phyloP scores from a whole-genome alignment of 2,329 filamentous ascomycete genomes.

The Thermothelomyces thermophilus region DNA sequence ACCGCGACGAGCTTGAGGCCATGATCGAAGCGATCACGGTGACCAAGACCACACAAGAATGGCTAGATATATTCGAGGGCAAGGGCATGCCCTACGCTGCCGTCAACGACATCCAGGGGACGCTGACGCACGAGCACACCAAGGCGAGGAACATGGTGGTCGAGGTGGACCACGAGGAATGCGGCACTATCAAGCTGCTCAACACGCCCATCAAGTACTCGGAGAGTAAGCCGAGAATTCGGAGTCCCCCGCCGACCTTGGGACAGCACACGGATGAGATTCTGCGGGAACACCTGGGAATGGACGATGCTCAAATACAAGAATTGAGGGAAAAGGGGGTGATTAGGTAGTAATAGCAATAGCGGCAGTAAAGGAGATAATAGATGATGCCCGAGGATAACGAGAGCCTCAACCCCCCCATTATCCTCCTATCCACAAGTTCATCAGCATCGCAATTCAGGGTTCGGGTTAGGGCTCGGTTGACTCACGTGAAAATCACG shows the following conservation, averaged over 20 bases:
- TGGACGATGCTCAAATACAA: slow-evolving; percentile 53
- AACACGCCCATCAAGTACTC: slow-evolving; percentile 96
- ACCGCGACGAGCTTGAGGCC: slow-evolving; percentile 70
- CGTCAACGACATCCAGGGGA: slow-evolving; percentile 84
- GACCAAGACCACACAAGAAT: slow-evolving; percentile 77
- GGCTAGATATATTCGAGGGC: slow-evolving; percentile 82
- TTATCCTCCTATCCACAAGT: too few relatives aligned
- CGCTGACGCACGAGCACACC: slow-evolving; percentile 80
- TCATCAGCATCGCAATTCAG: too few relatives aligned
- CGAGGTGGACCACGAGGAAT: slow-evolving; percentile 74
- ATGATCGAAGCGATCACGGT: slow-evolving; percentile 70
- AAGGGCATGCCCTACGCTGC: slow-evolving; percentile 87
- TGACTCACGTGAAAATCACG: slow-evolving; percentile 14
- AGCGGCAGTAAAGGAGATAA: background rate
- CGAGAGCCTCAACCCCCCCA: too few relatives aligned
- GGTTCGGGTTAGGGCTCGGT: slow-evolving; percentile 16
- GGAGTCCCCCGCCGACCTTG: slow-evolving; percentile 73
- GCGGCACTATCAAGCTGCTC: slow-evolving; percentile 81
- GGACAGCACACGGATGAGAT: slow-evolving; percentile 84
- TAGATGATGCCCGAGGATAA: too few relatives aligned
- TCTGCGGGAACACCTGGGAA: slow-evolving; percentile 55
- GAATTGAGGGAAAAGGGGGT: slow-evolving; percentile 60
- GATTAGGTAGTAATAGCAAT: slow-evolving; percentile 40
- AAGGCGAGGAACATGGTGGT: slow-evolving; percentile 82
- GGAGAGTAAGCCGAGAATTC: slow-evolving; percentile 67